Evolutionary conservation across 768 basidiomycete species (phyloP).

Genomic region (Symmetrospora coprosmae): DNA sequence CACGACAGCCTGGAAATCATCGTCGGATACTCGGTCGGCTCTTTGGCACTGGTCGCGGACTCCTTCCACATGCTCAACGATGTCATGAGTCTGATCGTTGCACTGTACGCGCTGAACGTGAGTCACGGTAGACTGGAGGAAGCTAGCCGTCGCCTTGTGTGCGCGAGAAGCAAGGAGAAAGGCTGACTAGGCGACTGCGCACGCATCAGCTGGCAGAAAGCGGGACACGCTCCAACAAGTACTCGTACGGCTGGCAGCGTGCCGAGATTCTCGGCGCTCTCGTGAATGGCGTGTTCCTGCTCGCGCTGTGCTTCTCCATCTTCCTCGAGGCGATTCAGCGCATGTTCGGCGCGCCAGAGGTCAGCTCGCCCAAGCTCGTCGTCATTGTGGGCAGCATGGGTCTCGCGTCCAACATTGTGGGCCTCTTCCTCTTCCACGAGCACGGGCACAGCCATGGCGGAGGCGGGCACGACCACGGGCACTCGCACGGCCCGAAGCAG

Average conservation of each 20-base stretch:
- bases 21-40: slow-evolving; percentile 85
- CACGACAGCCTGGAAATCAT: slow-evolving; percentile 51
- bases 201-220: slow-evolving; percentile 53
- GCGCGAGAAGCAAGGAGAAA: too few species aligned
- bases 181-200: too few species aligned
- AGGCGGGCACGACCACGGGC: slow-evolving; percentile 57
- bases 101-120: slow-evolving; percentile 84
- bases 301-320: slow-evolving; percentile 93
- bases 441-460: slow-evolving; percentile 31
- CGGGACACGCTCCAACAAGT: slow-evolving; percentile 49
- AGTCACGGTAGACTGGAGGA: slow-evolving; percentile 11
- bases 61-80: slow-evolving; percentile 48
- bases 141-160: too few species aligned
- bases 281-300: slow-evolving; percentile 88
- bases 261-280: slow-evolving; percentile 71
- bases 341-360: slow-evolving; percentile 86
- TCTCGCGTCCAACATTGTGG: slow-evolving; percentile 77
- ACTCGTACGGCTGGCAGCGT: slow-evolving; percentile 98
- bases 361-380: slow-evolving; percentile 72
- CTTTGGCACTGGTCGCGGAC: slow-evolving; percentile 78
- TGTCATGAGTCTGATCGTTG: slow-evolving; percentile 70
- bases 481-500: slow-evolving; percentile 68
- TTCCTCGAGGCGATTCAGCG: slow-evolving; percentile 78
- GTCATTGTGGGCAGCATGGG: slow-evolving; percentile 82
- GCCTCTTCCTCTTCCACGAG: slow-evolving; percentile 86